These are phyloP conservation scores for Cryphonectria nitschkei DNA, from an alignment of 2,329 filamentous ascomycete genomes.

Conservation along the genomic window DNA sequence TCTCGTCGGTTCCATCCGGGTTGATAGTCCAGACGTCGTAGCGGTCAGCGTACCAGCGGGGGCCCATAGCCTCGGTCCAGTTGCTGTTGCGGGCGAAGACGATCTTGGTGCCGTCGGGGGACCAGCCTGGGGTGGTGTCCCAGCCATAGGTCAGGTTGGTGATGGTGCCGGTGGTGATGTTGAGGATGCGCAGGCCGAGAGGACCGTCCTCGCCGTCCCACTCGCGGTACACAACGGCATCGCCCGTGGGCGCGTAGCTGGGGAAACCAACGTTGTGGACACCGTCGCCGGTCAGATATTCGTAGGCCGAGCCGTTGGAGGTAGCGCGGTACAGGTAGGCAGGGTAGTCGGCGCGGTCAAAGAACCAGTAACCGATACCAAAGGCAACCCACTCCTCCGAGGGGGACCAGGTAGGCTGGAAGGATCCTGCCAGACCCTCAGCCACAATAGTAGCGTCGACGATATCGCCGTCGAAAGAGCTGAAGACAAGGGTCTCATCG, in stretches of 20 bases:
- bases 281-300: constrained; percentile 39
- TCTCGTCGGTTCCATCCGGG: constrained; percentile 44
- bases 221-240: constrained; percentile 41
- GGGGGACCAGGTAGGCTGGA: constrained; percentile 44
- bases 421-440: constrained; percentile 43
- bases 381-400: constrained; percentile 44
- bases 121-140: constrained; percentile 46
- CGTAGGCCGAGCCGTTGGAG: constrained; percentile 28
- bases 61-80: constrained; percentile 21
- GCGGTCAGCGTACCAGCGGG: constrained; percentile 31
- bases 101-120: constrained; percentile 43
- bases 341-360: constrained; percentile 35
- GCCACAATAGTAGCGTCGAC: constrained; percentile 29
- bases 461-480: constrained; percentile 9
- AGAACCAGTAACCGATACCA: constrained; percentile 46
- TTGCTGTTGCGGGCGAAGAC: constrained; percentile 44
- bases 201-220: constrained; percentile 30
- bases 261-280: constrained; percentile 45
- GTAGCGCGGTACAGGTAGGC: constrained; percentile 29
- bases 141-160: constrained; percentile 41
- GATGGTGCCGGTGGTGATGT: constrained; percentile 33
- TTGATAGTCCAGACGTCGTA: constrained; percentile 47
- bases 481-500: constrained; percentile 15
- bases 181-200: constrained; percentile 40
- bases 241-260: constrained; percentile 43